phyloP scores from a whole-genome alignment of 106 monocot species.

The Apostasia shenzhenica region DNA sequence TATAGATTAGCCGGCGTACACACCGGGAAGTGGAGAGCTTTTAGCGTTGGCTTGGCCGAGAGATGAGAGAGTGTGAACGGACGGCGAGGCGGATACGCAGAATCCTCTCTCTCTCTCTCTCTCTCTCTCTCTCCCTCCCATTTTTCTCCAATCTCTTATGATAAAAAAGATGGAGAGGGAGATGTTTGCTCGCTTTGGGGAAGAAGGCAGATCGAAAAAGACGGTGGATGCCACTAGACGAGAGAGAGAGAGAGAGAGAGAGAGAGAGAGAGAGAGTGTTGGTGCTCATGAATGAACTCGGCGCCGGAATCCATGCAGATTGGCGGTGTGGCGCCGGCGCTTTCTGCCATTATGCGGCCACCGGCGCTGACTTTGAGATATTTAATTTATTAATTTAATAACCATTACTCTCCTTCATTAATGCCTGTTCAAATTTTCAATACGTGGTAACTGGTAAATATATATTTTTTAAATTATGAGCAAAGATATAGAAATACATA shows the following conservation, averaged over 20 bases:
- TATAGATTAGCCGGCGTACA: too few relatives aligned
- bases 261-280: background rate
- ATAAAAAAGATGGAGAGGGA: background rate
- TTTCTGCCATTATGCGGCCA: background rate
- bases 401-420: too few relatives aligned
- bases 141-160: background rate
- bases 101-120: background rate
- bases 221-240: too few relatives aligned
- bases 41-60: background rate
- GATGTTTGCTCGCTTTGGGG: background rate
- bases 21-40: too few relatives aligned
- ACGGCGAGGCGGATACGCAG: slow-evolving; percentile 3
- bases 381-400: too few relatives aligned
- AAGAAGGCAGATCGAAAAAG: background rate
- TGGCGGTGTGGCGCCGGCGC: background rate
- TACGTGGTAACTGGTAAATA: too few relatives aligned
- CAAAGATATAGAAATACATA: too few relatives aligned
- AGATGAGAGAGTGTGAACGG: background rate
- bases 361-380: background rate
- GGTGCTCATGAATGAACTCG: background rate
- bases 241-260: background rate
- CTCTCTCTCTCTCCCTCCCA: background rate
- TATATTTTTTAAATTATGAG: too few relatives aligned
- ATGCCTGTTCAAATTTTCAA: too few relatives aligned
- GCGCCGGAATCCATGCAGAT: slow-evolving; percentile 4